Percentiles rank a stretch among this genome's conserved stretches.
phyloP scores from a whole-genome alignment of 371 early-diverging fungal species.

The Zancudomyces culisetae region DNA sequence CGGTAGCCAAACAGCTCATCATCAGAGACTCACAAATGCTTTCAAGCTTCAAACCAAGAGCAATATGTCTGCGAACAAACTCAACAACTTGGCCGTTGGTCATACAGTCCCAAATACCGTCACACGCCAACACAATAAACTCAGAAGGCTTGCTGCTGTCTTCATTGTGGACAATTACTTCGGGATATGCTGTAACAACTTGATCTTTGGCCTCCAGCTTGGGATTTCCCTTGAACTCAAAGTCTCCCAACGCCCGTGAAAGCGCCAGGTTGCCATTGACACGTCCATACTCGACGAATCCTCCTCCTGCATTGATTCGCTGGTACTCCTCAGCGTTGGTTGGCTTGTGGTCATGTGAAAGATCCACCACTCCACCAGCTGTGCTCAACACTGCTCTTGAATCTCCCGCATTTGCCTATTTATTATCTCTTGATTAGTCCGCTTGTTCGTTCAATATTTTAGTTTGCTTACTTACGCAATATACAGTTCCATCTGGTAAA shows the following conservation, averaged over 20 bases:
- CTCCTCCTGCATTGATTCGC: slow-evolving; percentile 74
- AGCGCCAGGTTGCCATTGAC: slow-evolving; percentile 93
- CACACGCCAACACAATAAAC: slow-evolving; percentile 88
- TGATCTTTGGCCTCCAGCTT: slow-evolving; percentile 62
- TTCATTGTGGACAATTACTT: slow-evolving; percentile 39
- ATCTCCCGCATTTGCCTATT: slow-evolving; percentile 79
- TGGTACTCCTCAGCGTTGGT: slow-evolving; percentile 45
- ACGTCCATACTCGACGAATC: slow-evolving; percentile 85
- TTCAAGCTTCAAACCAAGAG: slow-evolving; percentile 31
- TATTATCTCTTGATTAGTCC: background rate
- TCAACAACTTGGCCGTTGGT: slow-evolving; percentile 68
- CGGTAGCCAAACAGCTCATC: slow-evolving; percentile 73
- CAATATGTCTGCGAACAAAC: slow-evolving; percentile 48
- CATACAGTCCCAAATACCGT: slow-evolving; percentile 97
- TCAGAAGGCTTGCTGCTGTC: slow-evolving; percentile 62
- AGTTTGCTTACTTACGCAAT: slow-evolving; percentile 12
- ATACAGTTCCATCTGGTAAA: slow-evolving; percentile 37
- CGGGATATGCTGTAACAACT: slow-evolving; percentile 80
- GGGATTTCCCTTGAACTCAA: slow-evolving; percentile 72
- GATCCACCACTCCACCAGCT: slow-evolving; percentile 44
- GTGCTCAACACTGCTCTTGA: slow-evolving; percentile 69
- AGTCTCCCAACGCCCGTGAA: slow-evolving; percentile 91
- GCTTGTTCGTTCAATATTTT: background rate
- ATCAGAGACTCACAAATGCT: slow-evolving; percentile 69
- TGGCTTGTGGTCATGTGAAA: slow-evolving; percentile 93